A percentile compares a stretch with the other conserved stretches of the same genome.
phyloP scores from a whole-genome alignment of 768 basidiomycete genomes.

The Podaxis sp. region DNA sequence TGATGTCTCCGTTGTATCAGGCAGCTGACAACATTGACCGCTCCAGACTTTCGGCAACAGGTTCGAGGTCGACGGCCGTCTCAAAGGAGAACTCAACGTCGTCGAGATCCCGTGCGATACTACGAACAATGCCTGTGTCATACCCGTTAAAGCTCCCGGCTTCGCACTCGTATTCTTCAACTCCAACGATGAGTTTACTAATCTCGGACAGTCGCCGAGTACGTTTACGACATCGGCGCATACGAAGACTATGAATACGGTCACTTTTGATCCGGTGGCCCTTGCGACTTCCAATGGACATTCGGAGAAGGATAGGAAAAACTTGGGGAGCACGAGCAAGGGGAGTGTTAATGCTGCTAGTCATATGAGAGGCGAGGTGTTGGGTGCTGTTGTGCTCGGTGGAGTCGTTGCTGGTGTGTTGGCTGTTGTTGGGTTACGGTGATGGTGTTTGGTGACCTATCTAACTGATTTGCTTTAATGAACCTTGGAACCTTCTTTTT shows the following conservation, averaged over 20 bases:
- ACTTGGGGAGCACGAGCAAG: constrained; percentile 24
- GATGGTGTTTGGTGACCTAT: background rate
- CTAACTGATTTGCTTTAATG: background rate
- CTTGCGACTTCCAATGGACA: constrained; percentile 55
- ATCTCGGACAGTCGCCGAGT: constrained; percentile 24
- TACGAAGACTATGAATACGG: constrained; percentile 56
- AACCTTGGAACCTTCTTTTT: no score
- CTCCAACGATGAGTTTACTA: constrained; percentile 15
- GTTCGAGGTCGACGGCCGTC: constrained; percentile 67
- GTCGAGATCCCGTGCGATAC: constrained; percentile 60
- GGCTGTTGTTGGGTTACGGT: constrained; percentile 10
- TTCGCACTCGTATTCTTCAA: constrained; percentile 75
- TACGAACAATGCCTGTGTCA: constrained; percentile 47
- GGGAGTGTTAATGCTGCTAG: constrained; percentile 19
- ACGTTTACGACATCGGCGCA: constrained; percentile 59
- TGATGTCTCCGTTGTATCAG: background rate
- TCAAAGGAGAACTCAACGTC: constrained; percentile 52
- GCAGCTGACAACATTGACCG: constrained; percentile 2
- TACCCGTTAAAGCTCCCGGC: constrained; percentile 67
- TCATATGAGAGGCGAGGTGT: constrained; percentile 2
- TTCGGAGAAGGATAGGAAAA: constrained; percentile 23
- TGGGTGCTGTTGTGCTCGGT: constrained; percentile 4
- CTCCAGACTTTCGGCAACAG: constrained; percentile 56
- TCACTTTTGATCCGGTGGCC: constrained; percentile 49
- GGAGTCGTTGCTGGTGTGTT: constrained; percentile 2